Evolutionary conservation across 108 stramenopile genomes (phyloP).

Genomic region (Skeletonema grethae): DNA sequence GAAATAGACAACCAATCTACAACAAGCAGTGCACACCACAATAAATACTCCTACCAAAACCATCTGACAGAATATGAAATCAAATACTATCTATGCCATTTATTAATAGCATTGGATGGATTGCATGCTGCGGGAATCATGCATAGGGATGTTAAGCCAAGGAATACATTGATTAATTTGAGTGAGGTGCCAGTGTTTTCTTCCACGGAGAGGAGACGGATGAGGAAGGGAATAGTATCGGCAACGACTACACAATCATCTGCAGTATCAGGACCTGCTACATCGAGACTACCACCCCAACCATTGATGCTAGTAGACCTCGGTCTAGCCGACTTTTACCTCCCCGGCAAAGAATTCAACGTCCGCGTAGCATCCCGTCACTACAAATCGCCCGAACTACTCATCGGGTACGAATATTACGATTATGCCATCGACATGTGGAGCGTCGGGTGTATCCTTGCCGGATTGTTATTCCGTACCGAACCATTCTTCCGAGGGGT

Average conservation of each 20-base stretch:
- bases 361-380: slow-evolving; percentile 90
- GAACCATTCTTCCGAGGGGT: slow-evolving; percentile 88
- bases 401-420: slow-evolving; percentile 78
- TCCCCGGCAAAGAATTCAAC: slow-evolving; percentile 84
- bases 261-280: not conserved
- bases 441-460: slow-evolving; percentile 87
- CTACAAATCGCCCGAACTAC: slow-evolving; percentile 92
- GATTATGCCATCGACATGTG: slow-evolving; percentile 87
- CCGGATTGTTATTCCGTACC: slow-evolving; percentile 70
- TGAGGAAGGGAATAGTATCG: not conserved
- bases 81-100: slow-evolving; percentile 84
- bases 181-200: slow-evolving; percentile 3
- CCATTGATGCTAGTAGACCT: slow-evolving; percentile 89
- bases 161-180: slow-evolving; percentile 88
- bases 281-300: slow-evolving; percentile 40
- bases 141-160: slow-evolving; percentile 95
- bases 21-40: not conserved
- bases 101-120: slow-evolving; percentile 85
- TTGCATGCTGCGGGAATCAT: slow-evolving; percentile 87
- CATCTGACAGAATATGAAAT: slow-evolving; percentile 83
- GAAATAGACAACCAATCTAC: not conserved
- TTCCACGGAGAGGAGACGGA: not conserved
- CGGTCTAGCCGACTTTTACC: slow-evolving; percentile 91
- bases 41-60: slow-evolving; percentile 10
- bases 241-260: not conserved